Evolutionary conservation across 2,329 filamentous ascomycete genomes (phyloP), one percentile per base, ranked within the genome.

Genomic region (Ciborinia camelliae): DNA sequence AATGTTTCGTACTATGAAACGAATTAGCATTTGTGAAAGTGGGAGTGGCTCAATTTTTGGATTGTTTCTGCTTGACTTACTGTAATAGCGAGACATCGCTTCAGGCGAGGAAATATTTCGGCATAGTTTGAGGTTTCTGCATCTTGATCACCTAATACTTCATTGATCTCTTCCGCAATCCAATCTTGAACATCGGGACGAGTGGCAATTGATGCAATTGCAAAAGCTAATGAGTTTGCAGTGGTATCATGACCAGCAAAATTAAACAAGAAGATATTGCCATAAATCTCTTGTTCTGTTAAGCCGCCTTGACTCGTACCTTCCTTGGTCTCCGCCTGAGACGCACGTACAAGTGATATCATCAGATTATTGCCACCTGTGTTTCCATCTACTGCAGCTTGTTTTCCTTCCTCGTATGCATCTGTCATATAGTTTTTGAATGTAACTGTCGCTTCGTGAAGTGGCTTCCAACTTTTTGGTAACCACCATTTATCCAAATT

Each of bases 401-500:
- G 32, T 20, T 63, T 63, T 15, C 35, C 61, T 55, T 57, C 61
- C 28, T 63, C 61, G 4, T 63, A 63, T n/a, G 28, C 51, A 47
- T 35, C 18, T 14, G 50, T 63, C 61, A 63, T 63, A 9, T 55
- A 63, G 15, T 55, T 63, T n/a, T 55, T 35, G 23, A 63, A 63
- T 15, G 61, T 63, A 9, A 57, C 32, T 3, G 51, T 63, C 4
- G 61, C 61, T 6, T 63, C 32, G 20, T 63, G 51, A 39, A 63
- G 61, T 15, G 32, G 28, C 23, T 39, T 63, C 51, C 61, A 63
- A 23, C 61, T 63, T 45, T 57, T 63, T 14, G 61, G 61, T 12
- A 63, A n/a, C 61, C 61, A 63, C 51, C 41, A 63, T 39, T 63
- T 63, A 26, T 63, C 51, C 30, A 63, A 15, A 23, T 57, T 55